phyloP scores from a whole-genome alignment of 139 green algal species.

The Auxenochlorella pyrenoidosa region DNA sequence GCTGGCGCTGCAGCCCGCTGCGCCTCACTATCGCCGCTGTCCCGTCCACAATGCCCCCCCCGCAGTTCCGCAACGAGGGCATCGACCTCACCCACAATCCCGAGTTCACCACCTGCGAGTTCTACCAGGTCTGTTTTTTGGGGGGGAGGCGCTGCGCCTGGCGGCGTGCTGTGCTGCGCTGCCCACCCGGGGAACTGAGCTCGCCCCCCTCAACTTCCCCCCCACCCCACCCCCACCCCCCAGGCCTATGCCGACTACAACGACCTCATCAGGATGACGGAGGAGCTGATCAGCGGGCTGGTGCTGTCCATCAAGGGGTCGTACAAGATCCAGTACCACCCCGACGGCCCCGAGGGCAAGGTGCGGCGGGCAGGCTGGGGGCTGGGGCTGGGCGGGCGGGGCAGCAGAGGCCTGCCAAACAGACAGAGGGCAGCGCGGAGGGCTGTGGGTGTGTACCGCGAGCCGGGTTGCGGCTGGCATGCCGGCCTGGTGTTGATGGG shows the following conservation, averaged over 20 bases:
- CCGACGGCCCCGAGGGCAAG: constrained; percentile 83
- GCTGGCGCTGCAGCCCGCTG: too few species aligned
- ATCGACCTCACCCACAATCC: constrained; percentile 99
- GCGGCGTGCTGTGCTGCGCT: too few species aligned
- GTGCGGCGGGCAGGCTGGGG: neutral
- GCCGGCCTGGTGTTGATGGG: too few species aligned
- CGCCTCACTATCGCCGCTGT: too few species aligned
- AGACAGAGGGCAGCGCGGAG: too few species aligned
- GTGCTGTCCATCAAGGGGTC: constrained; percentile 89
- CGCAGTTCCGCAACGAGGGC: constrained; percentile 95
- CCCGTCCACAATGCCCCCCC: constrained; percentile 21
- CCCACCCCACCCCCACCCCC: neutral
- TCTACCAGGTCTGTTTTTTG: constrained; percentile 96
- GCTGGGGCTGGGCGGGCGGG: too few species aligned
- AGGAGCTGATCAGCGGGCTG: constrained; percentile 94
- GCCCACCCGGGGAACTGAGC: neutral
- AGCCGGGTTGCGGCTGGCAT: too few species aligned
- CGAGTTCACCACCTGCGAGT: constrained; percentile 99
- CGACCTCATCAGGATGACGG: constrained; percentile 97
- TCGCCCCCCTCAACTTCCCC: neutral
- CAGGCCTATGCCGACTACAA: constrained; percentile 98
- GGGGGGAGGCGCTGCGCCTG: too few species aligned
- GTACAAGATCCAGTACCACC: constrained; percentile 97
- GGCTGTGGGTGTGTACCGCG: too few species aligned
- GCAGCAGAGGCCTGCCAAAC: too few species aligned